phyloP scores from a whole-genome alignment of 768 basidiomycete genomes.

The Exidia glandulosa region DNA sequence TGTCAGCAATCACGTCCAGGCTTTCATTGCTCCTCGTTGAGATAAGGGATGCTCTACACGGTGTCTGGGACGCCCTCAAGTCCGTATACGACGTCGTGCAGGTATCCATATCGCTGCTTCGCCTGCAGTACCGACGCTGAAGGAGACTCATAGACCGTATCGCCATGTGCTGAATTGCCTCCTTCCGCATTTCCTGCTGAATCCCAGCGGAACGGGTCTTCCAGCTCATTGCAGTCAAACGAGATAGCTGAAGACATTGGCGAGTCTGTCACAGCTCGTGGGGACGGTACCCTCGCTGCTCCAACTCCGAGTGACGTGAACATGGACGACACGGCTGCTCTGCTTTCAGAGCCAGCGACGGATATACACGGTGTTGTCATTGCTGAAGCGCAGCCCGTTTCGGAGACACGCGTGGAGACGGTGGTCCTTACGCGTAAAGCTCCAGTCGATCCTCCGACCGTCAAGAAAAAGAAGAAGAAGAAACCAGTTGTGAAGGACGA shows the following conservation, averaged over 20 bases:
- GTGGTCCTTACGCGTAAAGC: neutral
- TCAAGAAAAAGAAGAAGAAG: slow-evolving; percentile 30
- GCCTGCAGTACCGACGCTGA: neutral
- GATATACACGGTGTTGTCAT: neutral
- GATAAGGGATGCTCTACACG: slow-evolving; percentile 28
- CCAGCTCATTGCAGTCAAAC: no score
- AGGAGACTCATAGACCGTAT: neutral
- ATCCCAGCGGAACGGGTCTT: no score
- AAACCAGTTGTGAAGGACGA: slow-evolving; percentile 42
- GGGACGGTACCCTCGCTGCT: no score
- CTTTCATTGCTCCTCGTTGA: slow-evolving; percentile 36
- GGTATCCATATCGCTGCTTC: neutral
- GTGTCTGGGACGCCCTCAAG: slow-evolving; percentile 14
- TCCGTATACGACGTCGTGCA: neutral
- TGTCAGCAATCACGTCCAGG: slow-evolving; percentile 53
- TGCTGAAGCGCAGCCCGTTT: neutral
- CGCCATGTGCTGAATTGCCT: no score
- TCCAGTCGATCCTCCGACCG: slow-evolving; percentile 3
- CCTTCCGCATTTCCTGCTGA: no score
- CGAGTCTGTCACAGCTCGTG: no score
- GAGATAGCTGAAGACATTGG: no score
- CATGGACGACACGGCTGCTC: neutral
- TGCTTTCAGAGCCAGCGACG: neutral
- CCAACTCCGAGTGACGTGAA: no score
- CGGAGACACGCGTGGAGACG: neutral